Base-by-base conservation (phyloP, 768 basidiomycete genomes). In the Lentinula detonsa region DNA sequence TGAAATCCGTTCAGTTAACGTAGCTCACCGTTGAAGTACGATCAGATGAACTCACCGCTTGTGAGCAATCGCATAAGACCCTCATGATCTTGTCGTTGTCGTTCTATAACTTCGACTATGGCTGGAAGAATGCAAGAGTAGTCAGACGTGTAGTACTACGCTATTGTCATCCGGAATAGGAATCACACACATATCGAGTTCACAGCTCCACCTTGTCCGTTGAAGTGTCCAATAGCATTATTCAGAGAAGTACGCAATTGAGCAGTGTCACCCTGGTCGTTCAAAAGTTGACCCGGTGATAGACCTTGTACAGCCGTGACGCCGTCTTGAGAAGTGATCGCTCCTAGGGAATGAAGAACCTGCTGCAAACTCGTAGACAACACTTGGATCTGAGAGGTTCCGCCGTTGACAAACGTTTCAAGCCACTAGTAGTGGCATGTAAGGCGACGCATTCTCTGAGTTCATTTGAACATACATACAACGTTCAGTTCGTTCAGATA, bases 401-500 rank as follows among this genome's bases (percentile, higher is more conserved):
- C 86, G 48, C 86, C 85, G 43, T 84, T 85, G 42, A 93, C 90
- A 69, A 93, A 93, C 2, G 84, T 75, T 65, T 94, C 93, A 45
- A 95, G 80, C 93, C 93, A 95, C 85, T 90, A 55, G 65, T 0
- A 31, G n/a, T n/a, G n/a, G 45, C 16, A 54, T 18, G 16, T 46
- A 21, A 60, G 37, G 5, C 39, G 39, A 56, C 31, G 5, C 28
- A 16, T 10, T n/a, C 33, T 15, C 9, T 1, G 33, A 40, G 9
- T 1, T 42, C 16, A 18, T 9, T n/a, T 15, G 37, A 21, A 48
- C 28, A 54, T 31, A 70, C 82, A 61, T 62, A 87, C 90, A 60
- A 77, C 75, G 67, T 91, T 91, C 40, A 92, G 77, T 67, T 91
- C 88, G 63, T 88, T 88, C 37, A 93, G 79, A 69, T 92, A 92